Base-by-base conservation (phyloP, 2,329 filamentous ascomycete species). In the Teratosphaeria zuluensis region DNA sequence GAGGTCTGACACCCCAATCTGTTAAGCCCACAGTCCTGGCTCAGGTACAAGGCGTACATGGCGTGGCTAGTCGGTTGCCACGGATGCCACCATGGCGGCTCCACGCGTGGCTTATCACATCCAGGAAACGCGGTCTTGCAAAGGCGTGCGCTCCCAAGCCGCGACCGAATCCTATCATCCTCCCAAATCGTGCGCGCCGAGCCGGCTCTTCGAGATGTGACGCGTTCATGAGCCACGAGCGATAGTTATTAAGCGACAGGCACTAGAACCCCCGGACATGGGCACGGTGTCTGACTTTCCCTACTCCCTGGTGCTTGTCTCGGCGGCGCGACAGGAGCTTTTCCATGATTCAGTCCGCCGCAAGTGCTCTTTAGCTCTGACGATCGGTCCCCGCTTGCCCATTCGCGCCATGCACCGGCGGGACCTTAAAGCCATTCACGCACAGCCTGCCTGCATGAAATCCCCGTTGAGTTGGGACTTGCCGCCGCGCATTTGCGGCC, bases 1-100 rank as follows among this genome's bases (percentile, higher is more conserved):
- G 31, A 31, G 31, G 28, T 55, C n/a, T 24, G 21, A 8, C 53
- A n/a, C n/a, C n/a, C 33, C 24, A 51, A 19, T 48, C 46, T 30
- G 28, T 30, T 38, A 51, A 51, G 54, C 51, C 55, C 58, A 30
- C 31, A 24, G 31, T 51, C 16, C 55, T 51, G 58, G 58, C 58
- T 59, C 58, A 59, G 58, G 58, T 55, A 59, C 58, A 30, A 8
- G 24, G 31, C 33, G 35, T 30, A 51, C 55, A 35, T 31, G 42
- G 42, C 42, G 42, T 21, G 42, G 42, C 42, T 48, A 21, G 42
- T 48, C 42, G 42, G 19, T n/a, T 16, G 21, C 42, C 42, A 48
- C n/a, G 42, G 16, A 48, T 21, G 42, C 42, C 42, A 48, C 42
- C 42, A 48, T 21, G 16, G 19, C 42, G 42, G n/a, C 42, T 48